Evolutionary conservation across 2,329 filamentous ascomycete species (phyloP).

Genomic region (Aureobasidium sp.): DNA sequence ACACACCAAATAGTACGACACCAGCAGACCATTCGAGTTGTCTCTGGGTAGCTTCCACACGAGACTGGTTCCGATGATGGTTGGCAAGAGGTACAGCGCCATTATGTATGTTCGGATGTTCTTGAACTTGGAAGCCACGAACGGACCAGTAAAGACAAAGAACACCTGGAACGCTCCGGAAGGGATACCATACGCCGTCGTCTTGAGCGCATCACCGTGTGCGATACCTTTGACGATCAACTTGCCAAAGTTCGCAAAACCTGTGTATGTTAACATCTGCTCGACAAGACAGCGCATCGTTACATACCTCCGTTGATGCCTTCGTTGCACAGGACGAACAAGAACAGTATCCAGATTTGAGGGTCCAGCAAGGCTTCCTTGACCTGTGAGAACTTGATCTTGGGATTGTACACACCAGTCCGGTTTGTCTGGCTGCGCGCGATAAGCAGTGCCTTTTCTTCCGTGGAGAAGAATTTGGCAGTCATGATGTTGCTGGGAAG

Average conservation of each 20-base stretch:
- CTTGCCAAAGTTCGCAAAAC: constrained; percentile 48
- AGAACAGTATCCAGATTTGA: constrained; percentile 41
- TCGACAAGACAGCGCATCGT: neutral
- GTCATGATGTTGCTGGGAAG: constrained; percentile 66
- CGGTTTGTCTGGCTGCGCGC: constrained; percentile 39
- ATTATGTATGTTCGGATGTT: constrained; percentile 49
- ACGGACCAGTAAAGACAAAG: constrained; percentile 49
- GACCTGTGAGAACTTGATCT: constrained; percentile 48
- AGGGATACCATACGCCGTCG: constrained; percentile 49
- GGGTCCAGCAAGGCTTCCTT: constrained; percentile 56
- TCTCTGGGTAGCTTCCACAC: constrained; percentile 44
- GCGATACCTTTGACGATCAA: constrained; percentile 49
- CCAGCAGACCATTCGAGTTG: constrained; percentile 42
- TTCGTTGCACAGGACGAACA: constrained; percentile 45
- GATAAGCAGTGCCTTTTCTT: constrained; percentile 42
- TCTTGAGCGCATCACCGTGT: constrained; percentile 35
- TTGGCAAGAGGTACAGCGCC: constrained; percentile 46
- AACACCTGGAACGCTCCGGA: constrained; percentile 48
- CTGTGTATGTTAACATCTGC: neutral
- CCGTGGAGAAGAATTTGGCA: constrained; percentile 59
- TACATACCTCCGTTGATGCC: constrained; percentile 43
- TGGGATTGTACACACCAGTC: constrained; percentile 39
- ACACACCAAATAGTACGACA: constrained; percentile 45
- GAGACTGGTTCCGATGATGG: constrained; percentile 42
- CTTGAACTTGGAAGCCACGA: constrained; percentile 43